Conservation (phyloP, 495 filamentous ascomycete genomes). For the Annulohypoxylon bovei region DNA sequence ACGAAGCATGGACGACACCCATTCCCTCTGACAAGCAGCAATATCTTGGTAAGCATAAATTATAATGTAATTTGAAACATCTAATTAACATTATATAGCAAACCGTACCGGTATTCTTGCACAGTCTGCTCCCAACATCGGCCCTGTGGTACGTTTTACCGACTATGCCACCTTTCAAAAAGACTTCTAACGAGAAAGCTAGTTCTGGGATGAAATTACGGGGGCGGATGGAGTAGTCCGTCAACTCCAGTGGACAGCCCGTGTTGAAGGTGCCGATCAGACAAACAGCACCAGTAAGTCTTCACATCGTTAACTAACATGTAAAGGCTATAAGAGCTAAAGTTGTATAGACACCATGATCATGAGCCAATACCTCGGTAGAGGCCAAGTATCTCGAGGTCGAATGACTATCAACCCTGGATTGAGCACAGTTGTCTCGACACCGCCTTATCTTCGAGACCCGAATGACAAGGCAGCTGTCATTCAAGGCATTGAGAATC, state of each 20-base stretch:
- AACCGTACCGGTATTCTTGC: slow-evolving; percentile 70
- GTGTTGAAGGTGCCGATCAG: slow-evolving; percentile 64
- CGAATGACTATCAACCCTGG: slow-evolving; percentile 67
- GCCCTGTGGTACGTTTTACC: slow-evolving; percentile 60
- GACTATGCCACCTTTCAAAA: background rate
- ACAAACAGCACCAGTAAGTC: slow-evolving; percentile 55
- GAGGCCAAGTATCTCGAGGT: slow-evolving; percentile 70
- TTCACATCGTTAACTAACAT: background rate
- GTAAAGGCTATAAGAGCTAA: slow-evolving; percentile 27
- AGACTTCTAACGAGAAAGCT: slow-evolving; percentile 19
- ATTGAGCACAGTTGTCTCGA: slow-evolving; percentile 64
- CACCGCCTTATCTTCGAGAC: slow-evolving; percentile 65
- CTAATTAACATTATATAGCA: slow-evolving; percentile 46
- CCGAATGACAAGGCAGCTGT: slow-evolving; percentile 62
- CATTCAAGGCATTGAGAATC: slow-evolving; percentile 65
- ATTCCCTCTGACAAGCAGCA: slow-evolving; percentile 48
- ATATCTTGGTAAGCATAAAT: slow-evolving; percentile 50
- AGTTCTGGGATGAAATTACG: slow-evolving; percentile 67
- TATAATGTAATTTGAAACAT: slow-evolving; percentile 14
- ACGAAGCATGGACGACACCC: slow-evolving; percentile 64
- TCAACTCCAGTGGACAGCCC: slow-evolving; percentile 72
- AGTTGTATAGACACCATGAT: slow-evolving; percentile 60
- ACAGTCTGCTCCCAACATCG: slow-evolving; percentile 75
- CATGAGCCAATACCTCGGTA: slow-evolving; percentile 72
- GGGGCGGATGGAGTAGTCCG: slow-evolving; percentile 71